Percentiles rank a stretch among this genome's conserved stretches.
phyloP scores from a whole-genome alignment of 73 alveolate species.

The Paramecium tetraurelia region DNA sequence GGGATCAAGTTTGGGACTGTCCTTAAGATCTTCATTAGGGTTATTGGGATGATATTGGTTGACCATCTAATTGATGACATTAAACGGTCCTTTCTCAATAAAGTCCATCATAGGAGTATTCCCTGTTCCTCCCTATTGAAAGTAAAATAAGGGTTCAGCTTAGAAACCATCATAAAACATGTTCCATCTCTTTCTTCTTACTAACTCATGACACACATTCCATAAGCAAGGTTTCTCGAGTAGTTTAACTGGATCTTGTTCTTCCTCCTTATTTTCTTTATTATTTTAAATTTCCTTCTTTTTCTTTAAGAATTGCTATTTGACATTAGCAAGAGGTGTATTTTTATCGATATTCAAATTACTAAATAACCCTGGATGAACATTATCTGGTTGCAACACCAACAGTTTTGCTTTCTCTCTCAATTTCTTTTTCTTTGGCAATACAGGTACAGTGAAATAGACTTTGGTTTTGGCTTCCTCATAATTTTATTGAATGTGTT shows the following conservation, averaged over 20 bases:
- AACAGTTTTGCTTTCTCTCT: neutral
- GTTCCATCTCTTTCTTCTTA: slow-evolving; percentile 38
- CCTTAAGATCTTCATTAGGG: neutral
- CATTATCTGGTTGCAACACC: neutral
- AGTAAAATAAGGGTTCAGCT: slow-evolving; percentile 1
- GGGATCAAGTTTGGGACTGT: neutral
- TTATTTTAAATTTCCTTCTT: neutral
- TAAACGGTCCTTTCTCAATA: neutral
- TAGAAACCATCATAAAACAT: neutral
- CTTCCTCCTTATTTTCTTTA: neutral
- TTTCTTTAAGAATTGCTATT: neutral
- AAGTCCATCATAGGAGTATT: neutral
- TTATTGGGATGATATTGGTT: neutral
- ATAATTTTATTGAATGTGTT: neutral
- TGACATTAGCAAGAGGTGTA: neutral
- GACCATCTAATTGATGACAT: neutral
- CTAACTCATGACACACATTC: slow-evolving; percentile 19
- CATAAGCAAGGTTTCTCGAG: neutral
- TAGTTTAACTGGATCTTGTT: neutral
- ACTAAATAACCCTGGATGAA: neutral
- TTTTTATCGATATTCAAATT: neutral
- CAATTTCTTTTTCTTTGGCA: neutral
- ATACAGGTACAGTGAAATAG: neutral
- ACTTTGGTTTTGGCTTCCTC: neutral
- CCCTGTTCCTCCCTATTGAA: neutral